Evolutionary conservation across 1,284 basidiomycete species (phyloP), one percentile per base, ranked within the genome.

Genomic region (Apiotrichum mycotoxinovorans): DNA sequence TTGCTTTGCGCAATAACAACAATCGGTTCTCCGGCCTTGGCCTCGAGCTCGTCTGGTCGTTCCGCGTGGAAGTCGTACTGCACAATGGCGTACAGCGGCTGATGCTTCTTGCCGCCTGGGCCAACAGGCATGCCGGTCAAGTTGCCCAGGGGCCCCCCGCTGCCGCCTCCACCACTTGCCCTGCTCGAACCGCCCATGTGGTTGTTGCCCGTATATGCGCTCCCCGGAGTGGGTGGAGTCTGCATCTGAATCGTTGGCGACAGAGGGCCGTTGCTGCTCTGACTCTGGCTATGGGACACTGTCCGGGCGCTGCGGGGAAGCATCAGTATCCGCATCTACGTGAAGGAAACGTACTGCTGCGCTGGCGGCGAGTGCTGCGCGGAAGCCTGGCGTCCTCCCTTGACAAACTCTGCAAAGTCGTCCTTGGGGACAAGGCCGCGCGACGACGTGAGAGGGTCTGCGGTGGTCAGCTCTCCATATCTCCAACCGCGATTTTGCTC

Each of bases 51-150:
- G 73, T 99, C 96, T 12, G 91, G 85, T 37, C 96, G 85, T 74
- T 99, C 96, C 27, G 96, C 95, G 9, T 82, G 76, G 68, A 98
- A 98, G 72, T 98, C 93, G 73, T 98, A 95, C 66, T 93, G 85
- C 30, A 98, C 95, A 60, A 95, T 84, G 18, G 95, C 95, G 74
- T 96, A 98, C 27, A 83, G 61, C 66, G 69, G 69, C 38, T 66
- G 59, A 34, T 53, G 55, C 56, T 61, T 61, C 35, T 48, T 52
- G 38, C 58, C 58, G 22, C 44, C 44, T 10, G 33, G 46, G 14
- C 46, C 33, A 20, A 34, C 27, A 17, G 46, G 12, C 30, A 30
- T 30, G 5, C 30, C 30, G 30, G 7, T 12, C 30, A 30, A 7
- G 12, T 12, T 14, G 11, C 10, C 18, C 20, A 25, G 15, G 12